Conservation (phyloP, 2,329 filamentous ascomycete genomes). For the Penicillium verrucosum region DNA sequence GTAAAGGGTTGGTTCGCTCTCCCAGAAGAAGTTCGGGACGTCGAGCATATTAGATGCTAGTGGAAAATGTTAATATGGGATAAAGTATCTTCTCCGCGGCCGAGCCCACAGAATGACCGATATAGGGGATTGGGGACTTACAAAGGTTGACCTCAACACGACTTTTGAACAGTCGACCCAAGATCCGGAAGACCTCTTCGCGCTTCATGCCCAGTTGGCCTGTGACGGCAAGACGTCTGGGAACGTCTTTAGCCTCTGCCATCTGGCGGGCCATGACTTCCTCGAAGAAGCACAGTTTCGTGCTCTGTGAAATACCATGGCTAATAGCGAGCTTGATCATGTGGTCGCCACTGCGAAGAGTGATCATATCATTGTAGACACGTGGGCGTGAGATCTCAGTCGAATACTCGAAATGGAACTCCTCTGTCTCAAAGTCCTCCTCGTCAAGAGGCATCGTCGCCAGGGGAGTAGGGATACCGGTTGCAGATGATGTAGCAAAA, state of each 20-base stretch:
- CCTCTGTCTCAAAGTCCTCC: slow-evolving; percentile 92
- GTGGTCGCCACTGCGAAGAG: slow-evolving; percentile 86
- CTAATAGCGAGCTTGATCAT: slow-evolving; percentile 99
- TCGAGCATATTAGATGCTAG: slow-evolving; percentile 91
- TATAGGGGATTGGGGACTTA: slow-evolving; percentile 50
- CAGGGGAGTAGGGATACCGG: slow-evolving; percentile 54
- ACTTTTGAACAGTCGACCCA: slow-evolving; percentile 87
- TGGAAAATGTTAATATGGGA: slow-evolving; percentile 17
- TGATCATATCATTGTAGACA: slow-evolving; percentile 99
- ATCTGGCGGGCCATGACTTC: slow-evolving; percentile 94
- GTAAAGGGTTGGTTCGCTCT: slow-evolving; percentile 89
- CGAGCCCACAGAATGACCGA: neutral
- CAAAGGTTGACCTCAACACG: slow-evolving; percentile 96
- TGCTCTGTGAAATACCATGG: slow-evolving; percentile 95
- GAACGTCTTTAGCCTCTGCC: slow-evolving; percentile 87
- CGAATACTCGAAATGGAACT: slow-evolving; percentile 98
- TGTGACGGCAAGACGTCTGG: slow-evolving; percentile 81
- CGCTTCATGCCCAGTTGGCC: slow-evolving; percentile 88
- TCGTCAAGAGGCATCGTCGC: slow-evolving; percentile 77
- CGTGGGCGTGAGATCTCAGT: slow-evolving; percentile 78
- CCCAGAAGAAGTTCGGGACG: slow-evolving; percentile 81
- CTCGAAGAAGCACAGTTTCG: slow-evolving; percentile 93
- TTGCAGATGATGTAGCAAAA: slow-evolving; percentile 60
- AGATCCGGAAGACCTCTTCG: slow-evolving; percentile 85
- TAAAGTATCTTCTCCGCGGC: neutral